Percentiles rank a stretch among this genome's conserved stretches.
phyloP scores from a whole-genome alignment of 495 filamentous ascomycete genomes.

The Xylaria venustula region DNA sequence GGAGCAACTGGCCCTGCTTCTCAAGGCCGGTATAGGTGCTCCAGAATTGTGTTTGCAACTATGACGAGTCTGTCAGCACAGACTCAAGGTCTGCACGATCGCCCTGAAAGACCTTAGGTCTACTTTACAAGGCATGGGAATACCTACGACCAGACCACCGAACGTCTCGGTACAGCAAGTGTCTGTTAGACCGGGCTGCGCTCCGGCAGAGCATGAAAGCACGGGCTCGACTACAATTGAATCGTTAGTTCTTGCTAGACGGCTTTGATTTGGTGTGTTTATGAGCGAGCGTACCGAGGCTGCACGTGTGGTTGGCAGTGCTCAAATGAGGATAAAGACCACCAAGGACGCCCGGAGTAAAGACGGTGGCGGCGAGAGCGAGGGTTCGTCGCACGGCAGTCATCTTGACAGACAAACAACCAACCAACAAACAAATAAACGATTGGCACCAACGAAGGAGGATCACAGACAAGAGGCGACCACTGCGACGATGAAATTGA shows the following conservation, averaged over 20 bases:
- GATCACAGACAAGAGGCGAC: not conserved
- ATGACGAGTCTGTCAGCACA: not conserved
- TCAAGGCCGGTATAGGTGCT: constrained; percentile 52
- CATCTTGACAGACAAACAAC: constrained; percentile 9
- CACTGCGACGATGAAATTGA: not conserved
- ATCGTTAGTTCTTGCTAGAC: not conserved
- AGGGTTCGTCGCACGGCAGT: constrained; percentile 6
- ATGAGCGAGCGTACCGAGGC: constrained; percentile 29
- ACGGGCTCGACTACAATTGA: constrained; percentile 25
- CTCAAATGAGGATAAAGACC: constrained; percentile 31
- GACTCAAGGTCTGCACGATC: no score
- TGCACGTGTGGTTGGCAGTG: constrained; percentile 42
- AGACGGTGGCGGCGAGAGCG: constrained; percentile 4
- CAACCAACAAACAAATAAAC: no score
- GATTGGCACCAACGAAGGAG: not conserved
- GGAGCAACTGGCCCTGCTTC: constrained; percentile 44
- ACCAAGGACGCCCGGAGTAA: constrained; percentile 14
- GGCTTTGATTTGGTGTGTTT: no score
- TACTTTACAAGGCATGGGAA: not conserved
- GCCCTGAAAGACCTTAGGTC: not conserved
- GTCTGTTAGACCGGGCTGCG: constrained; percentile 39
- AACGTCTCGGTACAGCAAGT: constrained; percentile 54
- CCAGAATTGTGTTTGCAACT: constrained; percentile 53
- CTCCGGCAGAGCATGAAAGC: constrained; percentile 46
- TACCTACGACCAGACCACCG: constrained; percentile 43